These are phyloP conservation scores for Protoeuglena noctilucae DNA, from an alignment of 139 green algal genomes.

Conservation along the genomic window DNA sequence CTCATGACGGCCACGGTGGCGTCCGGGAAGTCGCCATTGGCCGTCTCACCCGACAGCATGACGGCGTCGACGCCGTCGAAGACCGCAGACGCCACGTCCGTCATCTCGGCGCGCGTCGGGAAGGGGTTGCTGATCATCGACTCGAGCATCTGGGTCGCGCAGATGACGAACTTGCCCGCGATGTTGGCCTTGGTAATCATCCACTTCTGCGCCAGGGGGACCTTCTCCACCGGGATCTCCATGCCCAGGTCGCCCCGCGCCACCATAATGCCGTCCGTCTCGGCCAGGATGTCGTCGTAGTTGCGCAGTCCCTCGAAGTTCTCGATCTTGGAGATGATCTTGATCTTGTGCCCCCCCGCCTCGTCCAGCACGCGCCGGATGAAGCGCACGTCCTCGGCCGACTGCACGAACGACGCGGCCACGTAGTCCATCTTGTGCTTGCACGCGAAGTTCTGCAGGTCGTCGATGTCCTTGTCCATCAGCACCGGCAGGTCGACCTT, in stretches of 20 bases:
- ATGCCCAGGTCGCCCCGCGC: slow-evolving; percentile 57
- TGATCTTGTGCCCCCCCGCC: slow-evolving; percentile 26
- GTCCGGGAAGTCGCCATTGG: slow-evolving; percentile 26
- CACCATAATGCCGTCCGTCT: slow-evolving; percentile 60
- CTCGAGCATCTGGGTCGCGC: slow-evolving; percentile 29
- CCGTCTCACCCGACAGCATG: slow-evolving; percentile 42
- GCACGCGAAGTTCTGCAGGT: slow-evolving; percentile 27
- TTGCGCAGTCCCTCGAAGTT: slow-evolving; percentile 42
- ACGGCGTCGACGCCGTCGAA: slow-evolving; percentile 36
- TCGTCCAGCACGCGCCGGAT: slow-evolving; percentile 39
- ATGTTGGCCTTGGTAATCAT: slow-evolving; percentile 56
- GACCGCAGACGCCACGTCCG: slow-evolving; percentile 26
- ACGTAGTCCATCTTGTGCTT: slow-evolving; percentile 32
- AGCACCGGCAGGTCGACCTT: slow-evolving; percentile 25
- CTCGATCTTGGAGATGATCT: slow-evolving; percentile 67
- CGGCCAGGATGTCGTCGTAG: slow-evolving; percentile 41
- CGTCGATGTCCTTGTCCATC: slow-evolving; percentile 22
- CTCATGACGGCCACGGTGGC: slow-evolving; percentile 32
- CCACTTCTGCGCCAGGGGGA: slow-evolving; percentile 44
- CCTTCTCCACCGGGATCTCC: slow-evolving; percentile 43
- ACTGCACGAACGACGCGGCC: slow-evolving; percentile 38
- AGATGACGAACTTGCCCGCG: slow-evolving; percentile 33
- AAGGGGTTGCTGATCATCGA: slow-evolving; percentile 17
- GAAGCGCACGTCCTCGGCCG: slow-evolving; percentile 33
- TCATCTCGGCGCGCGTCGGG: slow-evolving; percentile 21